A percentile compares a stretch with the other conserved stretches of the same genome.
Evolutionary conservation across 495 filamentous ascomycete species (phyloP).

Genomic region (Astrothelium macrocarpum): DNA sequence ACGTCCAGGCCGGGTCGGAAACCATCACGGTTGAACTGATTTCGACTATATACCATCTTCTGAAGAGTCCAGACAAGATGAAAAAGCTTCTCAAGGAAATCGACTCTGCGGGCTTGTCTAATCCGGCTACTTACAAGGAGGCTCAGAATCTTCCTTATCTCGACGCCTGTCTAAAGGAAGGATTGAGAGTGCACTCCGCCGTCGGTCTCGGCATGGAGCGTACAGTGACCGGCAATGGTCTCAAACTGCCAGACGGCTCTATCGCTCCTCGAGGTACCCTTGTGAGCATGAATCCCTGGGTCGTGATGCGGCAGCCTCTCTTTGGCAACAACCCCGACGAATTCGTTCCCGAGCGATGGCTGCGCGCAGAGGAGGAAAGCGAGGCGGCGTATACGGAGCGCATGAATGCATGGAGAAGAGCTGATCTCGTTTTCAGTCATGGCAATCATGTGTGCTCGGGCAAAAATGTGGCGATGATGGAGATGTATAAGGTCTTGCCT

Average conservation of each 20-base stretch:
- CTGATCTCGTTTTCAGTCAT: conserved; percentile 18
- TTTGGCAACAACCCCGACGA: conserved; percentile 21
- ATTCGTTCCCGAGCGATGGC: conserved; percentile 35
- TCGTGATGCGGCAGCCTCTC: background rate
- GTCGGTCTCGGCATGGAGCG: conserved; percentile 22
- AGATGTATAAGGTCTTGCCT: conserved; percentile 27
- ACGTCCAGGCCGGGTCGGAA: conserved; percentile 38
- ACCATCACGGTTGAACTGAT: conserved; percentile 52
- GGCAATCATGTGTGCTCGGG: conserved; percentile 25
- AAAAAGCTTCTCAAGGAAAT: conserved; percentile 41
- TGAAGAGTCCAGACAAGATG: conserved; percentile 43
- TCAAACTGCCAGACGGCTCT: conserved; percentile 38
- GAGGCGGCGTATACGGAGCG: background rate
- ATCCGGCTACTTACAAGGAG: conserved; percentile 23
- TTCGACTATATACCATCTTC: conserved; percentile 52
- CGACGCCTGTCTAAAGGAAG: conserved; percentile 25
- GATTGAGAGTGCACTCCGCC: conserved; percentile 24
- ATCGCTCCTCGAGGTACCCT: conserved; percentile 28
- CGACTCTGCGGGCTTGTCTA: conserved; percentile 38
- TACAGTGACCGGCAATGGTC: conserved; percentile 40
- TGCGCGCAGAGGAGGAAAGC: conserved; percentile 10
- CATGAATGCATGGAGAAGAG: background rate
- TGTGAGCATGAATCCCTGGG: conserved; percentile 38
- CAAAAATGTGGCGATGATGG: conserved; percentile 24
- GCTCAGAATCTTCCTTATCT: conserved; percentile 19